Percentiles rank a stretch among this genome's conserved stretches.
phyloP scores from a whole-genome alignment of 352 stramenopile genomes.

The Phytophthora uliginosa region DNA sequence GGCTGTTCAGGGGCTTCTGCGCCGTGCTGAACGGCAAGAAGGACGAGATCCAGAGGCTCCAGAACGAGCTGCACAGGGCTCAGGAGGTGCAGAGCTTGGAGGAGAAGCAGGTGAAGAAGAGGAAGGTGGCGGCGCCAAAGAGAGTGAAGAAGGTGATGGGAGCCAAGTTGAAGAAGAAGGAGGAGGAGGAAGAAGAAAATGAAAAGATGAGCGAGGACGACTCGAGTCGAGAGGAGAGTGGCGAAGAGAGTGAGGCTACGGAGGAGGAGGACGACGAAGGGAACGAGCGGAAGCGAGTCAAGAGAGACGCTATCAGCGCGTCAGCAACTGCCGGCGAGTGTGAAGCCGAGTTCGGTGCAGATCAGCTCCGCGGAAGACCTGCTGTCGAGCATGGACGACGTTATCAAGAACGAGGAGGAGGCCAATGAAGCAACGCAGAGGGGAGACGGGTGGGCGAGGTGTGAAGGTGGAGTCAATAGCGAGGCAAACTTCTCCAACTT shows the following conservation, averaged over 20 bases:
- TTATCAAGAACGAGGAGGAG: constrained; percentile 44
- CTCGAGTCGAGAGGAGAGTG: constrained; percentile 29
- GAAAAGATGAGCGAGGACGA: constrained; percentile 27
- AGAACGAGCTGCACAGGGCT: constrained; percentile 39
- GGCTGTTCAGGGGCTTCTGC: constrained; percentile 56
- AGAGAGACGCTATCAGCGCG: constrained; percentile 38
- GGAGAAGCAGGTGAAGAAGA: constrained; percentile 13
- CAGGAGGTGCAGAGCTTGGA: constrained; percentile 5
- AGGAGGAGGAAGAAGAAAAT: constrained; percentile 5
- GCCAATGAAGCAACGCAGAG: constrained; percentile 16
- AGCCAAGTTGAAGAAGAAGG: constrained; percentile 44
- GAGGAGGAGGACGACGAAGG: constrained; percentile 15
- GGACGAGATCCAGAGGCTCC: constrained; percentile 59
- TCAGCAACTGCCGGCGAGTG: constrained; percentile 42
- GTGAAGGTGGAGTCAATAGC: not conserved
- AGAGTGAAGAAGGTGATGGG: constrained; percentile 15
- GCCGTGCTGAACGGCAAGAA: constrained; percentile 72
- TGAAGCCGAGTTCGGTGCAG: constrained; percentile 36
- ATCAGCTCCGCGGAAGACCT: constrained; percentile 56
- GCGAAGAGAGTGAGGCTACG: constrained; percentile 7
- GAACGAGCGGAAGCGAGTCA: constrained; percentile 19
- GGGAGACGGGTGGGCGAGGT: not conserved
- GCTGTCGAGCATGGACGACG: constrained; percentile 51
- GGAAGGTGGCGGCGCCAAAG: constrained; percentile 14
- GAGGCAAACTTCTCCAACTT: constrained; percentile 35